Evolutionary conservation across 2,329 filamentous ascomycete species (phyloP).

Genomic region (Beauveria medogensis): DNA sequence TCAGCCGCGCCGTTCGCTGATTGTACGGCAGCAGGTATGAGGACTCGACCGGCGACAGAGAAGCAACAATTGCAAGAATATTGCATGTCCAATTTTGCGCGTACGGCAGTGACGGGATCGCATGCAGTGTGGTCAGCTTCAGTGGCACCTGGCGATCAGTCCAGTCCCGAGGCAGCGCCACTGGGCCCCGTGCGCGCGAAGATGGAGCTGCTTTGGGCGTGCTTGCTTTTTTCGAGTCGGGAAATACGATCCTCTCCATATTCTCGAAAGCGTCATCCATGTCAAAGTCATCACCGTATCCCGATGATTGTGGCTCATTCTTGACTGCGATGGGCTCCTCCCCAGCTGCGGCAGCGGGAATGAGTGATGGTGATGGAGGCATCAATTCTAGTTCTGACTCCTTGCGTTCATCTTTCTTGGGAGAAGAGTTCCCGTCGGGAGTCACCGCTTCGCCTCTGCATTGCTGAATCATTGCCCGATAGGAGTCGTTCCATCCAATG

Average conservation of each 20-base stretch:
- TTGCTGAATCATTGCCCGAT: slow-evolving; percentile 19
- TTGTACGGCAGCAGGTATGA: slow-evolving; percentile 39
- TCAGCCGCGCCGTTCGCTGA: slow-evolving; percentile 45
- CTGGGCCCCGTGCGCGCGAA: slow-evolving; percentile 14
- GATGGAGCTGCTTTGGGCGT: slow-evolving; percentile 9
- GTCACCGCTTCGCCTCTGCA: slow-evolving; percentile 8
- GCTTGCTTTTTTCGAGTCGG: slow-evolving; percentile 14
- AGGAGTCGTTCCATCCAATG: slow-evolving; percentile 40
- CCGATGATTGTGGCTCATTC: not conserved
- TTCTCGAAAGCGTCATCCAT: slow-evolving; percentile 29
- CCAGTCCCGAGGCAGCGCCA: slow-evolving; percentile 34
- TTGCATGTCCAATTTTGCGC: slow-evolving; percentile 52
- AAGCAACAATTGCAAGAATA: slow-evolving; percentile 41
- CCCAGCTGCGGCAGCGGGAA: too few species aligned
- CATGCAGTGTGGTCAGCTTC: slow-evolving; percentile 42
- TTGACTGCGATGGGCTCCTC: not conserved
- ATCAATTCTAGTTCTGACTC: not conserved
- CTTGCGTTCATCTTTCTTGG: not conserved
- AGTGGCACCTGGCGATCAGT: slow-evolving; percentile 35
- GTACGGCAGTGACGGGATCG: slow-evolving; percentile 45
- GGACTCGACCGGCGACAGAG: slow-evolving; percentile 39
- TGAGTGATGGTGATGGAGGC: not conserved
- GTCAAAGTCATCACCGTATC: slow-evolving; percentile 12
- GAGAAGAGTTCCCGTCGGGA: not conserved
- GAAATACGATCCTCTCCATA: slow-evolving; percentile 29